A percentile compares a stretch with the other conserved stretches of the same genome.
Conservation (phyloP, 345 rosid genomes). For the Eucalyptus curtisii region DNA sequence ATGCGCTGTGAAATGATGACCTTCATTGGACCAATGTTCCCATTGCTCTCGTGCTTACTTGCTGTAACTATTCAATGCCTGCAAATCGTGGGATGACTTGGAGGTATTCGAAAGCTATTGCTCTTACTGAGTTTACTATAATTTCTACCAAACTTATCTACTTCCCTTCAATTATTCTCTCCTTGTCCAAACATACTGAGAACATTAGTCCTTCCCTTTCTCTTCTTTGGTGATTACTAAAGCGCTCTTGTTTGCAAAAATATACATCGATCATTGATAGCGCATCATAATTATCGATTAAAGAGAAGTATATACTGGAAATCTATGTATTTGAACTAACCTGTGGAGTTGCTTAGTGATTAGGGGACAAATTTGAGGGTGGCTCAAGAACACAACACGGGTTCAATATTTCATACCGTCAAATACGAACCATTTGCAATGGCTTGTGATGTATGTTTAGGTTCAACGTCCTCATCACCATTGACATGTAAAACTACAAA, state of each 20-base stretch:
- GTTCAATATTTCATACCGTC: not conserved
- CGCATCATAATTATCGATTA: not conserved
- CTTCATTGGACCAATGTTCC: not conserved
- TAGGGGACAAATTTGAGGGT: not conserved
- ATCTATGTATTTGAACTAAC: not conserved
- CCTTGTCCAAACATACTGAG: not conserved
- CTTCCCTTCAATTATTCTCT: not conserved
- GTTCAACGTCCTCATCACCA: not conserved
- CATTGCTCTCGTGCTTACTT: not conserved
- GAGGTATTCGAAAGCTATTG: not conserved
- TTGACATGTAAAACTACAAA: too few relatives aligned
- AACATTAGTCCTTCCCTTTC: not conserved
- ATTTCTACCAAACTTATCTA: not conserved
- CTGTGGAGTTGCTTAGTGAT: not conserved
- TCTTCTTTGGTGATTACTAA: not conserved
- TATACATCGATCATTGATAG: not conserved
- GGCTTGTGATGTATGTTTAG: too few relatives aligned
- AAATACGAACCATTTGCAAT: not conserved
- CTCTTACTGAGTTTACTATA: not conserved
- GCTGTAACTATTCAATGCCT: not conserved
- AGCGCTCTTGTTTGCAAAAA: not conserved
- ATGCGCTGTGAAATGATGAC: not conserved
- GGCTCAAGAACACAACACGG: not conserved
- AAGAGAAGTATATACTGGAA: not conserved
- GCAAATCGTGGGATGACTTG: not conserved